phyloP scores from a whole-genome alignment of 805 yeast genomes.

The Nakazawaea molendinolei region DNA sequence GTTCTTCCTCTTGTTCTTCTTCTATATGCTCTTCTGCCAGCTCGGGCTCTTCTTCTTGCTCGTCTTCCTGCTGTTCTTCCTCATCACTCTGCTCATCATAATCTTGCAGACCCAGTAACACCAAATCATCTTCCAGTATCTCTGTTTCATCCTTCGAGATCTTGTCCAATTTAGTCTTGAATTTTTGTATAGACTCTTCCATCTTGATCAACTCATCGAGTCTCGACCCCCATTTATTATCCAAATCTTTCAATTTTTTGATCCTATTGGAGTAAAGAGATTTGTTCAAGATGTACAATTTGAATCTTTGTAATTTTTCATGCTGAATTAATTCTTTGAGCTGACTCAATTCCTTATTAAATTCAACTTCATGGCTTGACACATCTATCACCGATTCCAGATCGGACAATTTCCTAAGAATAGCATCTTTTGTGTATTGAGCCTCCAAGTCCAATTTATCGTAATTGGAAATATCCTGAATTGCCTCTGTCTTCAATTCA shows the following conservation, averaged over 20 bases:
- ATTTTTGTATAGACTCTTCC: conserved; percentile 2
- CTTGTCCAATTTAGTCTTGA: neutral
- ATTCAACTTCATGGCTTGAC: neutral
- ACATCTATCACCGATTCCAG: neutral
- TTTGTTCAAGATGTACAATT: conserved; percentile 9
- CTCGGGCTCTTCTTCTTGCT: conserved; percentile 13
- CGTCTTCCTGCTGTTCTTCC: conserved; percentile 18
- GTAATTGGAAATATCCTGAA: conserved; percentile 2
- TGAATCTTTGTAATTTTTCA: conserved; percentile 11
- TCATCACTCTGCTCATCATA: conserved; percentile 7
- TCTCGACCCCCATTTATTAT: conserved; percentile 6
- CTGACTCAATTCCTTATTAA: conserved; percentile 1
- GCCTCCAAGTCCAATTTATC: conserved; percentile 4
- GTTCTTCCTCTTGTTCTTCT: conserved; percentile 21
- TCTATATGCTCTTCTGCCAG: conserved; percentile 17
- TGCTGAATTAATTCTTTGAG: conserved; percentile 6
- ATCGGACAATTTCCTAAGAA: conserved; percentile 3
- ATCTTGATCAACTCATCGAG: conserved; percentile 5
- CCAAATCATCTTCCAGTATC: conserved; percentile 7
- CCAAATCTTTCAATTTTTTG: conserved; percentile 11
- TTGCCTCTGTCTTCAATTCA: conserved; percentile 3
- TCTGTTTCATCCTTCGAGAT: conserved; percentile 1
- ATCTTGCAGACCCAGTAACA: conserved; percentile 7
- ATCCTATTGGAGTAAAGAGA: conserved; percentile 5
- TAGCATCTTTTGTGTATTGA: conserved; percentile 4